Evolutionary conservation across 1,284 basidiomycete species (phyloP).

Genomic region (Tylopilus sp.): DNA sequence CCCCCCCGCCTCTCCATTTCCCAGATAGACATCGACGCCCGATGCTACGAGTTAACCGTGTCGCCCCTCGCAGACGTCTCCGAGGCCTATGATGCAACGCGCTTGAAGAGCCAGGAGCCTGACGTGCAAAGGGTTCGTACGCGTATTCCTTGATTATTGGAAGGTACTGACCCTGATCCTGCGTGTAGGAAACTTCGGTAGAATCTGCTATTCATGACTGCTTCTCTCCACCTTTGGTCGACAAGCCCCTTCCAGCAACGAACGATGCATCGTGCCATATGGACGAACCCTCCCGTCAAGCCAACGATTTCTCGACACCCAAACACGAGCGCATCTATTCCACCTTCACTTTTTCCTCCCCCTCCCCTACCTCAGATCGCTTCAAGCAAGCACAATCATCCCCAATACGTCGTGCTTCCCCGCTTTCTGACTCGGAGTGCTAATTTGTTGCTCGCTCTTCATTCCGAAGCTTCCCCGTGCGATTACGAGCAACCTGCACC

Average conservation of each 20-base stretch:
- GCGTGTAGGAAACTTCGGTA: conserved; percentile 43
- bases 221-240: conserved; percentile 37
- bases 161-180: conserved; percentile 11
- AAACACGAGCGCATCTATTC: conserved; percentile 65
- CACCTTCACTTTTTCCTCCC: conserved; percentile 71
- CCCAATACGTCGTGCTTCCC: conserved; percentile 9
- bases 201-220: conserved; percentile 54
- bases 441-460: not conserved
- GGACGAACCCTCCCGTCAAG: conserved; percentile 27
- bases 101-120: conserved; percentile 37
- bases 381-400: conserved; percentile 36
- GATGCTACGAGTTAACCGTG: conserved; percentile 61
- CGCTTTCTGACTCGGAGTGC: conserved; percentile 13
- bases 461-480: conserved; percentile 1
- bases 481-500: conserved; percentile 9
- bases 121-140: conserved; percentile 27
- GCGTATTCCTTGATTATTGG: conserved; percentile 2
- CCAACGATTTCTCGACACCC: conserved; percentile 54
- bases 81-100: conserved; percentile 42
- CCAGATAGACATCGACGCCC: conserved; percentile 44
- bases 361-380: conserved; percentile 54
- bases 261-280: conserved; percentile 13
- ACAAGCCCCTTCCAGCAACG: conserved; percentile 12
- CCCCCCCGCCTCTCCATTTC: conserved; percentile 24
- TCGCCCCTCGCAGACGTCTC: conserved; percentile 60